Evolutionary conservation across 805 yeast species (phyloP).

Genomic region (Teunomyces pallodes): DNA sequence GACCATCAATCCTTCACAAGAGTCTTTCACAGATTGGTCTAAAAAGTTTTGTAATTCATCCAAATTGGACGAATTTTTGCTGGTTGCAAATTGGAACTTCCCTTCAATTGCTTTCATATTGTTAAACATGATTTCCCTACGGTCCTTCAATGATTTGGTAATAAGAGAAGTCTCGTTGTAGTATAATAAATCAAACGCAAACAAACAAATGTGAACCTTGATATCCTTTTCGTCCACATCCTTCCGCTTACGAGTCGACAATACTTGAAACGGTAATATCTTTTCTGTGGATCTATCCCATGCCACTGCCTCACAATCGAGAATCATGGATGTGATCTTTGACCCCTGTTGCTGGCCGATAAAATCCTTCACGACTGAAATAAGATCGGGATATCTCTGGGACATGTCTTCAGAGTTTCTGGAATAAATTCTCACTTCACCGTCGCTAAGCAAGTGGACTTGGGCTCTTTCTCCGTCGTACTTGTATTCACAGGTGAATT

Average conservation of each 20-base stretch:
- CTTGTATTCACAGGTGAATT: slow-evolving; percentile 93
- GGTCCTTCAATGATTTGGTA: slow-evolving; percentile 61
- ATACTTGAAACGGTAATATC: slow-evolving; percentile 88
- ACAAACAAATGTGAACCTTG: slow-evolving; percentile 86
- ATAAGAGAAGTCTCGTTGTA: slow-evolving; percentile 72
- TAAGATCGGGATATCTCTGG: slow-evolving; percentile 88
- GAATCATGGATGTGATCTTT: slow-evolving; percentile 48
- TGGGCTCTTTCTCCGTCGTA: slow-evolving; percentile 99
- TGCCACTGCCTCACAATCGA: slow-evolving; percentile 97
- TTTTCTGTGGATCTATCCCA: slow-evolving; percentile 80
- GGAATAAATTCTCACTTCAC: slow-evolving; percentile 75
- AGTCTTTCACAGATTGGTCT: slow-evolving; percentile 83
- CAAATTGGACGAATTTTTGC: slow-evolving; percentile 63
- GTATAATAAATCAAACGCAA: slow-evolving; percentile 84
- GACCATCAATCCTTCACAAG: slow-evolving; percentile 97
- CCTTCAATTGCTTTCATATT: slow-evolving; percentile 65
- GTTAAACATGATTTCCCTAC: slow-evolving; percentile 60
- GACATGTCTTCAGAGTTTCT: slow-evolving; percentile 98
- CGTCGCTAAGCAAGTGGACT: slow-evolving; percentile 69
- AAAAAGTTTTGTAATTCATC: slow-evolving; percentile 79
- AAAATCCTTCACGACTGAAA: slow-evolving; percentile 63
- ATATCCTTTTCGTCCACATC: slow-evolving; percentile 86
- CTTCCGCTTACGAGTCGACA: slow-evolving; percentile 91
- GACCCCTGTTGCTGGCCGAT: slow-evolving; percentile 28
- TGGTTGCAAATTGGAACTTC: slow-evolving; percentile 77